Base-by-base conservation (phyloP, 805 yeast species). In the Metahyphopichia silvanorum region DNA sequence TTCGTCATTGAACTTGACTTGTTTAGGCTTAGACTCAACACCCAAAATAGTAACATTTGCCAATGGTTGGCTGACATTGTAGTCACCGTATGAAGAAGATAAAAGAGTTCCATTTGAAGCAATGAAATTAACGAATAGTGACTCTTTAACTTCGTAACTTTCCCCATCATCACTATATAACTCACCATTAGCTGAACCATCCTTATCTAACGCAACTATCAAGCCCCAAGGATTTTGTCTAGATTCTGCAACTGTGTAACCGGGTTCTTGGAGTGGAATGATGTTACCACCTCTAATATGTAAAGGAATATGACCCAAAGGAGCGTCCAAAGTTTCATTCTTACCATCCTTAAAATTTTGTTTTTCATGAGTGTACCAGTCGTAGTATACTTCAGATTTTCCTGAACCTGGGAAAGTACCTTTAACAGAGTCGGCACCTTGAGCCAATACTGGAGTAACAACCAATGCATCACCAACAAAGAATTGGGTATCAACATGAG, bases 141-240 rank as follows among this genome's bases (percentile, higher is more conserved):
- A 38, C 12, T 37, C 36, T 2, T 38, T 31, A 21, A 49, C 43
- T 10, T 30, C 31, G 4, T 33, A 26, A 6, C 51, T 44, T 29
- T 51, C 56, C 7, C 56, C 56, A 31, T 50, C 56, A 29, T 50
- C 56, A 31, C 44, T 30, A 35, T 50, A 51, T 25, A 51, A 38
- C 20, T 34, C 38, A 11, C 56, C 56, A 2, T 26, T 12, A 16
- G 56, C 55, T 15, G 22, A 29, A 12, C 47, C 43, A 14, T 47
- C 28, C 4, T 14, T 29, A 28, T 43, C 46, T 30, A 50, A 42
- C 6, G 56, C 55, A 19, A 48, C 56, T 27, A 51, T 23, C 20
- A 51, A 40, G 6, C 43, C 44, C 23, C 42, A 50, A 13, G 53
- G 46, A 17, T 47, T 46, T 29, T 45, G 16, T 33, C 55, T 40